These are phyloP conservation scores for Aureobasidium mangrovei DNA, from an alignment of 2,329 filamentous ascomycete genomes.

Conservation along the genomic window DNA sequence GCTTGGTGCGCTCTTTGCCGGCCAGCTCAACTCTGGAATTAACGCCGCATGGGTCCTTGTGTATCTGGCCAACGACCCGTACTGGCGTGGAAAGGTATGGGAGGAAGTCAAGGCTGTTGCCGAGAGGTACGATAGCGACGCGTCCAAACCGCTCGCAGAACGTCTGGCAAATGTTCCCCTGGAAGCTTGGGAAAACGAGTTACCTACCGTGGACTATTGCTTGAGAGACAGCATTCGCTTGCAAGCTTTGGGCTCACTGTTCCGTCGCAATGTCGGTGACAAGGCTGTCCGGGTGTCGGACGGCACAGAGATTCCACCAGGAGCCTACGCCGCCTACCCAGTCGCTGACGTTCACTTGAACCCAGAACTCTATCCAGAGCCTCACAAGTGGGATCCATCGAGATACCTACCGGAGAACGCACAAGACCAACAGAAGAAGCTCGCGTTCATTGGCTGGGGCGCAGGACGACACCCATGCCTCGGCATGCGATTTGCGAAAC, in stretches of 20 bases:
- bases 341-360: slow-evolving; percentile 44
- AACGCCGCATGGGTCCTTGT: slow-evolving; percentile 46
- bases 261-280: slow-evolving; percentile 45
- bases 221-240: slow-evolving; percentile 48
- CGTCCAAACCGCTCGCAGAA: slow-evolving; percentile 27
- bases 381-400: slow-evolving; percentile 42
- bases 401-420: slow-evolving; percentile 40
- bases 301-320: slow-evolving; percentile 36
- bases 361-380: slow-evolving; percentile 41
- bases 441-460: slow-evolving; percentile 23
- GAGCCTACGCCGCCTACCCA: slow-evolving; percentile 39
- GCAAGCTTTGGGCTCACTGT: slow-evolving; percentile 38
- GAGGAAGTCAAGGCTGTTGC: slow-evolving; percentile 41
- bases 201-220: slow-evolving; percentile 44
- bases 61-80: slow-evolving; percentile 39
- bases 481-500: slow-evolving; percentile 41
- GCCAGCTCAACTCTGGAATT: slow-evolving; percentile 49
- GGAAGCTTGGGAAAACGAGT: slow-evolving; percentile 48
- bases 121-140: slow-evolving; percentile 34
- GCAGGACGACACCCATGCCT: slow-evolving; percentile 37
- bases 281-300: slow-evolving; percentile 37
- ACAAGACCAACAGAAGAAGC: slow-evolving; percentile 37
- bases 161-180: slow-evolving; percentile 38
- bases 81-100: slow-evolving; percentile 38
- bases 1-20: slow-evolving; percentile 47